Conservation (phyloP, 108 stramenopile genomes). For the Nannochloropsis granulata region DNA sequence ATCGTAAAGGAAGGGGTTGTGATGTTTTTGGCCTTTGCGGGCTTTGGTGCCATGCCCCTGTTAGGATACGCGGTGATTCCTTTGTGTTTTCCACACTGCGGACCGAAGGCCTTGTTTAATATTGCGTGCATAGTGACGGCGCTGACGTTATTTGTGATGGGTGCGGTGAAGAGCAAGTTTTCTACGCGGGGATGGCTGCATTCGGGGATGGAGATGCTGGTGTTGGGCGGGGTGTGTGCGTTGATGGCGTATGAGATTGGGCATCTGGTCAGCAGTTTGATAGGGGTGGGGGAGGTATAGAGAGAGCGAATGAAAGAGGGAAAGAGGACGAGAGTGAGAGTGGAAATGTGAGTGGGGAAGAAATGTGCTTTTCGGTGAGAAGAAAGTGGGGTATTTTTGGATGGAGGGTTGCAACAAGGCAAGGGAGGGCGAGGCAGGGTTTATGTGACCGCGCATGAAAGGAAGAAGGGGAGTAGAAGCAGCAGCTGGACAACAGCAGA, state of each 20-base stretch:
- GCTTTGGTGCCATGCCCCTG: slow-evolving; percentile 69
- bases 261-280: slow-evolving; percentile 48
- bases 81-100: slow-evolving; percentile 42
- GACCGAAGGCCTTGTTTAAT: slow-evolving; percentile 44
- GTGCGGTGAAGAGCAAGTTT: slow-evolving; percentile 77
- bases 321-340: not conserved
- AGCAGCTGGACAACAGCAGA: too few species aligned
- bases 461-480: too few species aligned
- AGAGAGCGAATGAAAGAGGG: not conserved
- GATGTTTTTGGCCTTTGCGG: slow-evolving; percentile 77
- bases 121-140: slow-evolving; percentile 65
- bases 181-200: slow-evolving; percentile 53
- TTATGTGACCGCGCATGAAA: too few species aligned
- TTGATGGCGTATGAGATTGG: slow-evolving; percentile 83
- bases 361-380: too few species aligned
- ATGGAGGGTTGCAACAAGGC: too few species aligned
- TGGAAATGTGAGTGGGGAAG: too few species aligned
- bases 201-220: slow-evolving; percentile 68
- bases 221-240: slow-evolving; percentile 77
- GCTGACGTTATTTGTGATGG: slow-evolving; percentile 60
- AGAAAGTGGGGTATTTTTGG: too few species aligned
- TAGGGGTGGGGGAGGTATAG: not conserved
- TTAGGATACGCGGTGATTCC: slow-evolving; percentile 53
- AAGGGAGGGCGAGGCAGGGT: too few species aligned
- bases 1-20: slow-evolving; percentile 71